Percentiles rank a stretch among this genome's conserved stretches.
These are phyloP conservation scores for Zygoascus tannicola DNA, from an alignment of 805 yeast genomes.

Conservation along the genomic window DNA sequence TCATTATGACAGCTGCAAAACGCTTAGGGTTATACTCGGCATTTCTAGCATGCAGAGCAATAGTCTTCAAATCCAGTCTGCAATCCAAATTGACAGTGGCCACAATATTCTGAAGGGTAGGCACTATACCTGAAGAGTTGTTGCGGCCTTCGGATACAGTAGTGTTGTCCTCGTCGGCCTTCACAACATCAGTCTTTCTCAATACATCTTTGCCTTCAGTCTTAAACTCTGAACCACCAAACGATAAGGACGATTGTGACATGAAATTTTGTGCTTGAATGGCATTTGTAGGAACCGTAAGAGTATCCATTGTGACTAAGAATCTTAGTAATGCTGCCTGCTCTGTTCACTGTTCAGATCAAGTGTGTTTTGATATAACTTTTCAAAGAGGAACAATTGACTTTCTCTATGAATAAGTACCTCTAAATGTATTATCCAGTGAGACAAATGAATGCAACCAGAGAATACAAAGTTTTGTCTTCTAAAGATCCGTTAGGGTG, in stretches of 20 bases:
- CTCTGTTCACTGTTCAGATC: neutral
- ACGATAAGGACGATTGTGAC: conserved; percentile 53
- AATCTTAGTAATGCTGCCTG: neutral
- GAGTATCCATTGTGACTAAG: conserved; percentile 49
- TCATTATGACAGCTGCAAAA: conserved; percentile 98
- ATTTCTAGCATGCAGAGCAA: conserved; percentile 96
- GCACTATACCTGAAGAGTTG: conserved; percentile 83
- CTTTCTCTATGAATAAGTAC: neutral
- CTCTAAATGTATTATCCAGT: conserved; percentile 11
- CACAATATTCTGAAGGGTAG: conserved; percentile 83
- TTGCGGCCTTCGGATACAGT: conserved; percentile 3
- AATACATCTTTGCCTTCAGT: conserved; percentile 1
- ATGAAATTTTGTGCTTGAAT: conserved; percentile 68
- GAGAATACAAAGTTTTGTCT: neutral
- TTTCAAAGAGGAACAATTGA: no score
- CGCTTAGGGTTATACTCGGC: conserved; percentile 96
- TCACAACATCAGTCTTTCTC: conserved; percentile 5
- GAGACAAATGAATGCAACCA: conserved; percentile 24
- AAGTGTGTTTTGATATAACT: neutral
- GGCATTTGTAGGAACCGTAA: conserved; percentile 68
- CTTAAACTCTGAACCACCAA: conserved; percentile 40
- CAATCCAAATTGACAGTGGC: conserved; percentile 97
- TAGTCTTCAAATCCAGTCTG: conserved; percentile 89
- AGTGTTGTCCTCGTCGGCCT: neutral
- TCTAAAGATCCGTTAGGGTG: no score